phyloP scores from a whole-genome alignment of 1,139 yeast genomes.

The Lodderomyces metapsilosis region DNA sequence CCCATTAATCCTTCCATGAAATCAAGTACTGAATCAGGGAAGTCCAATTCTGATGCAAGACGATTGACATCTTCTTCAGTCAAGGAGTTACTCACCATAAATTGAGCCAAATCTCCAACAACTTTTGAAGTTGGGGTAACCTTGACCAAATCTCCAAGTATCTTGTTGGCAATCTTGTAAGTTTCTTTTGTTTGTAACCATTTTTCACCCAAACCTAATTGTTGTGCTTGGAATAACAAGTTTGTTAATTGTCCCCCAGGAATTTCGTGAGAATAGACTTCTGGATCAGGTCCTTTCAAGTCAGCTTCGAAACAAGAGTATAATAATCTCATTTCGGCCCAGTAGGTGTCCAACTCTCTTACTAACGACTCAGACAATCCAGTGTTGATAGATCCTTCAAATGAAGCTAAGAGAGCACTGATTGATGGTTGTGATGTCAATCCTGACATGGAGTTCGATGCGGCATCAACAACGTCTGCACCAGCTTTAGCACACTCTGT shows the following conservation, averaged over 20 bases:
- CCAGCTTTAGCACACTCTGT: slow-evolving; percentile 93
- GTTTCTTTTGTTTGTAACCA: slow-evolving; percentile 96
- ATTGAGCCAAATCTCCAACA: slow-evolving; percentile 98
- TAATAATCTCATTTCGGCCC: slow-evolving; percentile 98
- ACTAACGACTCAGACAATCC: slow-evolving; percentile 68
- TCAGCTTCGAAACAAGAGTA: slow-evolving; percentile 98
- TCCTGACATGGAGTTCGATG: slow-evolving; percentile 96
- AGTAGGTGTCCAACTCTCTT: slow-evolving; percentile 84
- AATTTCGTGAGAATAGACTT: slow-evolving; percentile 95
- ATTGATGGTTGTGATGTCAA: slow-evolving; percentile 98
- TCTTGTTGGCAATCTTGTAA: slow-evolving; percentile 82
- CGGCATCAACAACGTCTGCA: slow-evolving; percentile 97
- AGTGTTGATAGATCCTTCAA: slow-evolving; percentile 82
- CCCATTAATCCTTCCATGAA: slow-evolving; percentile 99
- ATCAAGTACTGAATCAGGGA: slow-evolving; percentile 97
- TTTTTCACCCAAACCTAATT: slow-evolving; percentile 92
- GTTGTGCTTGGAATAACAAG: slow-evolving; percentile 97
- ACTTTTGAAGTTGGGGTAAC: slow-evolving; percentile 99
- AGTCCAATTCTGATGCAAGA: slow-evolving; percentile 86
- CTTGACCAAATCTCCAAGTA: slow-evolving; percentile 94
- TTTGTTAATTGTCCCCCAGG: slow-evolving; percentile 99
- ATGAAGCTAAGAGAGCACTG: slow-evolving; percentile 86
- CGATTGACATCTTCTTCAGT: slow-evolving; percentile 80
- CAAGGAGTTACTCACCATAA: slow-evolving; percentile 94
- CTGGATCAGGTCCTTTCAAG: slow-evolving; percentile 99